Percentiles rank a stretch among this genome's conserved stretches.
Conservation (phyloP, 371 early-diverging fungal species). For the Lichtheimia ramosa region DNA sequence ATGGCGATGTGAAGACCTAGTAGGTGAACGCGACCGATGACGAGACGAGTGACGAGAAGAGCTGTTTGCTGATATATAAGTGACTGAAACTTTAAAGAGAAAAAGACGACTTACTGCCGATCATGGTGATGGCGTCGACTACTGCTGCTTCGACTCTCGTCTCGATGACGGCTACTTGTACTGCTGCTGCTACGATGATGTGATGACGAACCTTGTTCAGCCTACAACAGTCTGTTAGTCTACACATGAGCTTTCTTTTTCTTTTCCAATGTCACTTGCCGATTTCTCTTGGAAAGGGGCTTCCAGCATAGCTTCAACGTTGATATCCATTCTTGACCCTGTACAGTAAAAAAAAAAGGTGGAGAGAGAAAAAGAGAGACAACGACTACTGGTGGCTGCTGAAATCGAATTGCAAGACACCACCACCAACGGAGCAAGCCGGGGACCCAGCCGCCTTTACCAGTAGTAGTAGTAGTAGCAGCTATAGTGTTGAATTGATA, state of each 20-base stretch:
- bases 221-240: not conserved
- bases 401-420: no score
- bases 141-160: slow-evolving; percentile 11
- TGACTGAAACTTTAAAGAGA: not conserved
- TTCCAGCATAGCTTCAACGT: slow-evolving; percentile 86
- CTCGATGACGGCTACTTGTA: slow-evolving; percentile 6
- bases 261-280: slow-evolving; percentile 20
- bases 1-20: slow-evolving; percentile 6
- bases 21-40: slow-evolving; percentile 43
- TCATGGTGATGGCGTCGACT: not conserved
- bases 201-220: slow-evolving; percentile 4
- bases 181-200: not conserved
- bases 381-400: no score
- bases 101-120: not conserved
- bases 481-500: no score
- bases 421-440: no score
- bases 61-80: slow-evolving; percentile 27
- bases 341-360: no score
- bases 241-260: slow-evolving; percentile 1
- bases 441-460: no score
- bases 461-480: no score
- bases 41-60: slow-evolving; percentile 40
- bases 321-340: slow-evolving; percentile 41
- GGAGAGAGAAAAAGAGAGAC: no score
- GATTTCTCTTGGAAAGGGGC: slow-evolving; percentile 79